These are phyloP conservation scores for Macrolepiota fuliginosa DNA, from an alignment of 768 basidiomycete genomes.

Conservation along the genomic window DNA sequence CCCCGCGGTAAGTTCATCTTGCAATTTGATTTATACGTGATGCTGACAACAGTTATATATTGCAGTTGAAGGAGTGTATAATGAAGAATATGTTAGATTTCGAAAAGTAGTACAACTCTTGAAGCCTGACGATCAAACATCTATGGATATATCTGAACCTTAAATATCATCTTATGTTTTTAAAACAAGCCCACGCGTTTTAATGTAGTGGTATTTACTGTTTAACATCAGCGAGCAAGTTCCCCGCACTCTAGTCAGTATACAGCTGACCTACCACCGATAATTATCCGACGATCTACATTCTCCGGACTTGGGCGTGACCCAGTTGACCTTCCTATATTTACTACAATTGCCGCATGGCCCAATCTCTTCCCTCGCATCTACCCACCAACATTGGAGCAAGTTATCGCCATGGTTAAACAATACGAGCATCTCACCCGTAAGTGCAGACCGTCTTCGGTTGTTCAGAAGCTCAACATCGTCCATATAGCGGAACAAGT, in stretches of 20 bases:
- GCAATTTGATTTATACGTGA: background rate
- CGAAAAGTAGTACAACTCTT: constrained; percentile 19
- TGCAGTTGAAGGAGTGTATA: constrained; percentile 52
- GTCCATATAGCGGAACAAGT: constrained; percentile 40
- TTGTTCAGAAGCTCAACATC: background rate
- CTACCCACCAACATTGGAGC: background rate
- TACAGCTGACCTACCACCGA: background rate
- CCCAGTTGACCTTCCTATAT: background rate
- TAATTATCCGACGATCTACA: background rate
- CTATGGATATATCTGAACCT: constrained; percentile 2
- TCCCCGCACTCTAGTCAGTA: background rate
- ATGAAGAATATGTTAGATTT: constrained; percentile 35
- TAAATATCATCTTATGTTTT: background rate
- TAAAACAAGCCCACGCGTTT: background rate
- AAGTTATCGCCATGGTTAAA: constrained; percentile 22
- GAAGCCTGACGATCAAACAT: background rate
- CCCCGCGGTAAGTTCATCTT: constrained; percentile 52
- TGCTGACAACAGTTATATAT: background rate
- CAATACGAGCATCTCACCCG: constrained; percentile 37
- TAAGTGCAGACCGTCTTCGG: constrained; percentile 18
- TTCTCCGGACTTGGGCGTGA: background rate
- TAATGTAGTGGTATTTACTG: background rate
- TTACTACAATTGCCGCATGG: constrained; percentile 6
- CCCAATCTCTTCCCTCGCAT: background rate
- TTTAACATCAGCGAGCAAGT: no score